phyloP scores from a whole-genome alignment of 1,284 basidiomycete genomes.

The Cerrena zonata region DNA sequence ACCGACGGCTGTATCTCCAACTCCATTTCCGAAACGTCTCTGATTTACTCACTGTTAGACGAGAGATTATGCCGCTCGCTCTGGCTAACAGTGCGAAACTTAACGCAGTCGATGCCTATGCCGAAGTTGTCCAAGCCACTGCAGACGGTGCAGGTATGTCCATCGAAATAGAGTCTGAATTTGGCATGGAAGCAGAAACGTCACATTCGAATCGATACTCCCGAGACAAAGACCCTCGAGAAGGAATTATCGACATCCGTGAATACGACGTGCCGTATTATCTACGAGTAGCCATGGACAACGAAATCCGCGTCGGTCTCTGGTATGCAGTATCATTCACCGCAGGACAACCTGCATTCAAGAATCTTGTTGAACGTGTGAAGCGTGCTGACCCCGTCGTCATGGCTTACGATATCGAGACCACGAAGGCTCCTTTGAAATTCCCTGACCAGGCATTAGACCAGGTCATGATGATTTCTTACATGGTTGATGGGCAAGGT shows the following conservation, averaged over 20 bases:
- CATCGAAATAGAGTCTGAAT: constrained; percentile 66
- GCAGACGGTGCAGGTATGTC: constrained; percentile 49
- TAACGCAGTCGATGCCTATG: constrained; percentile 94
- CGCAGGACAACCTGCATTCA: constrained; percentile 77
- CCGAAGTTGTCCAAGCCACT: constrained; percentile 88
- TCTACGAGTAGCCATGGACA: constrained; percentile 96
- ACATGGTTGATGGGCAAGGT: constrained; percentile 95
- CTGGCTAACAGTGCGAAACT: constrained; percentile 89
- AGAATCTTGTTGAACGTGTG: constrained; percentile 75
- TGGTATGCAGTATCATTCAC: constrained; percentile 91
- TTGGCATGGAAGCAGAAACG: constrained; percentile 48
- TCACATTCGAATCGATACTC: constrained; percentile 29
- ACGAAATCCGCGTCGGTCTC: constrained; percentile 92
- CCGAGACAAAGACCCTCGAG: constrained; percentile 75
- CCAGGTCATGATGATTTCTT: constrained; percentile 99
- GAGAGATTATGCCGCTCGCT: constrained; percentile 87
- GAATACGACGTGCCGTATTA: constrained; percentile 99
- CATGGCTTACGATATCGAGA: constrained; percentile 99
- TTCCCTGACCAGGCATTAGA: constrained; percentile 95
- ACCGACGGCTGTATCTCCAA: constrained; percentile 82
- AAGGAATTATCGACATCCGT: constrained; percentile 89
- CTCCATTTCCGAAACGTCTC: constrained; percentile 90
- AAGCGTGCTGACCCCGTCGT: constrained; percentile 99
- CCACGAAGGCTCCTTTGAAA: constrained; percentile 95
- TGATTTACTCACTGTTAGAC: constrained; percentile 82